Evolutionary conservation across 2,329 filamentous ascomycete species (phyloP).

Genomic region (Ambrosiella cleistominuta): DNA sequence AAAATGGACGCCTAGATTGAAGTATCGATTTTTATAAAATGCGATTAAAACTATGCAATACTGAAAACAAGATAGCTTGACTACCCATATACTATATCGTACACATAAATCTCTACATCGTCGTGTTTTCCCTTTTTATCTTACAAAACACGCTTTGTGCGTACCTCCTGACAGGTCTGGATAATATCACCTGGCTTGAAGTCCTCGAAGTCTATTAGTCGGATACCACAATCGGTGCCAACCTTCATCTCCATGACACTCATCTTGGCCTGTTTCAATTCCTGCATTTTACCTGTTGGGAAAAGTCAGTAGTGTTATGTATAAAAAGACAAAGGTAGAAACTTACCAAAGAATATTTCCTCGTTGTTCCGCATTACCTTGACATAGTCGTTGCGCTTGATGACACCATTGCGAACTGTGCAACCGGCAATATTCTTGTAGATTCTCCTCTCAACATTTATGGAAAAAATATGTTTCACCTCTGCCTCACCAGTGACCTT

Average conservation of each 20-base stretch:
- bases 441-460: constrained; percentile 55
- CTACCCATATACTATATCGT: not conserved
- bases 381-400: constrained; percentile 47
- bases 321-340: constrained; percentile 12
- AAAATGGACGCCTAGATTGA: not conserved
- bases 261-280: constrained; percentile 84
- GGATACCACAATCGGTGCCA: constrained; percentile 83
- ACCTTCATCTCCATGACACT: constrained; percentile 80
- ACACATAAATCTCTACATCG: constrained; percentile 1
- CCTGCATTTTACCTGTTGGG: constrained; percentile 50
- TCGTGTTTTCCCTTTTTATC: not conserved
- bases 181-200: constrained; percentile 70
- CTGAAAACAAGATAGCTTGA: not conserved
- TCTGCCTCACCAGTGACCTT: constrained; percentile 79
- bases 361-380: constrained; percentile 55
- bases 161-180: constrained; percentile 68
- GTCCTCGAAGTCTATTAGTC: constrained; percentile 62
- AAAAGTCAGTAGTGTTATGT: not conserved
- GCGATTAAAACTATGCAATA: not conserved
- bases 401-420: constrained; percentile 63
- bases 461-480: constrained; percentile 64
- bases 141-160: constrained; percentile 48
- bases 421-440: constrained; percentile 71
- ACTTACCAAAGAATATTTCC: constrained; percentile 66
- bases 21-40: not conserved